Conservation (phyloP, 139 green algal genomes). For the Volvox reticuliferus region DNA sequence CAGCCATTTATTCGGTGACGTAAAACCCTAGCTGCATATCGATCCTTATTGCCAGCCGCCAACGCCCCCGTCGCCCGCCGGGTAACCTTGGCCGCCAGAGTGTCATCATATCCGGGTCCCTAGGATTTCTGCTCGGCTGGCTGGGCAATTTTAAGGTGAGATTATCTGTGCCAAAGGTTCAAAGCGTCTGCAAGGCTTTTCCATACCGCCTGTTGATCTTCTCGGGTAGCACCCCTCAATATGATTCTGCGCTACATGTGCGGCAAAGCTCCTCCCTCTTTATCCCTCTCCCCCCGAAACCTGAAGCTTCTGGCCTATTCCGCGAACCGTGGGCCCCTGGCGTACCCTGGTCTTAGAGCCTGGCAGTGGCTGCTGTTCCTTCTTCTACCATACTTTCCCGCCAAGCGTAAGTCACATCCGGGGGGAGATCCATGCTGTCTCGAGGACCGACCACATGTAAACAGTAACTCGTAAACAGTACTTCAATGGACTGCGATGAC, state of each 20-base stretch:
- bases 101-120: neutral
- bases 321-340: conserved; percentile 21
- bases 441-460: too few species aligned
- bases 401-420: neutral
- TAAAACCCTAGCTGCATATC: too few species aligned
- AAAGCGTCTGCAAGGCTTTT: too few species aligned
- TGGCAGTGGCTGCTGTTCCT: conserved; percentile 39
- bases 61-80: too few species aligned
- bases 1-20: too few species aligned
- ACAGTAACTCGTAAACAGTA: too few species aligned
- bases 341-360: neutral
- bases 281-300: neutral
- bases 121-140: conserved; percentile 26
- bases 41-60: too few species aligned
- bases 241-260: neutral
- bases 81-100: neutral
- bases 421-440: too few species aligned
- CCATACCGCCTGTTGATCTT: too few species aligned
- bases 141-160: conserved; percentile 47
- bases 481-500: too few species aligned
- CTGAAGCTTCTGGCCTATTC: conserved; percentile 24
- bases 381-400: conserved; percentile 32
- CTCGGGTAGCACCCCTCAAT: too few species aligned
- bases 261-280: neutral
- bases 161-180: neutral